phyloP scores from a whole-genome alignment of 441 rosid genomes.

The Isatis lusitanica region DNA sequence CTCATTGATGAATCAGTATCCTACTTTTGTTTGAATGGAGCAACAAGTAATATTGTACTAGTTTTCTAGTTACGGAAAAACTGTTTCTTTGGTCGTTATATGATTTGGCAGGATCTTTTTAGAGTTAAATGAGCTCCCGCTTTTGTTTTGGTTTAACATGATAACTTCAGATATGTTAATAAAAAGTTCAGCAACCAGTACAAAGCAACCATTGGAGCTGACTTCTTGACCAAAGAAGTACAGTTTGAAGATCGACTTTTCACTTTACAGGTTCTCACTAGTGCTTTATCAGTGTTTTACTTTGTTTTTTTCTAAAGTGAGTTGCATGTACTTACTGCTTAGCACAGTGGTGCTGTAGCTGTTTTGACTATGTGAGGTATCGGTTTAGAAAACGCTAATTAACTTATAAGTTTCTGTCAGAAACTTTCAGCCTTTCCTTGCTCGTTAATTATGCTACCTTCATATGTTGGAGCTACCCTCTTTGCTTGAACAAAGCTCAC shows the following conservation, averaged over 20 bases:
- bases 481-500: slow-evolving; percentile 1
- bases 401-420: background rate
- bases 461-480: background rate
- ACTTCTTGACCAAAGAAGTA: slow-evolving; percentile 74
- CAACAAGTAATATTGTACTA: background rate
- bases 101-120: background rate
- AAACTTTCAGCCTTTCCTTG: too few species aligned
- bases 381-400: background rate
- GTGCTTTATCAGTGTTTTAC: background rate
- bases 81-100: background rate
- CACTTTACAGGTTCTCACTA: slow-evolving; percentile 62
- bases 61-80: background rate
- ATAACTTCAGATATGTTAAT: slow-evolving; percentile 63
- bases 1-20: slow-evolving; percentile 84
- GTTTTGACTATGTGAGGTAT: background rate
- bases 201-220: slow-evolving; percentile 79
- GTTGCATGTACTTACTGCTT: background rate
- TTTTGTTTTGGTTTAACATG: slow-evolving; percentile 38
- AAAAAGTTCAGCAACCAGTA: slow-evolving; percentile 83
- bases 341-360: background rate
- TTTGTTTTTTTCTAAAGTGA: background rate
- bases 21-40: slow-evolving; percentile 26
- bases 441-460: too few species aligned
- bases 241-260: slow-evolving; percentile 80
- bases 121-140: background rate